phyloP scores from a whole-genome alignment of 2,329 filamentous ascomycete genomes.

The Arthrobotrys sphaeroides region DNA sequence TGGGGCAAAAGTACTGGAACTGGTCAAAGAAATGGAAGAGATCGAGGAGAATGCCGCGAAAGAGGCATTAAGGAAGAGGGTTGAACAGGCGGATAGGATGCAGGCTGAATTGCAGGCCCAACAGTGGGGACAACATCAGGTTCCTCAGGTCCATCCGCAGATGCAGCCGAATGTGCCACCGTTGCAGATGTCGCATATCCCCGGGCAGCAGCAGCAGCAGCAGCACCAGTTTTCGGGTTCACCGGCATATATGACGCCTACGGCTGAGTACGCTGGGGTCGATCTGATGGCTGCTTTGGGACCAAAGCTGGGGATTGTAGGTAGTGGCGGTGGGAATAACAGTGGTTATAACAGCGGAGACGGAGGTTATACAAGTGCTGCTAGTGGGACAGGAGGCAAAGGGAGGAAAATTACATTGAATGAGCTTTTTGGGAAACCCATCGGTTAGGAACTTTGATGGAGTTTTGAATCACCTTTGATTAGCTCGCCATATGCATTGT shows the following conservation, averaged over 20 bases:
- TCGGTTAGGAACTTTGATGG: slow-evolving; percentile 12
- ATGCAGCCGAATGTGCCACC: slow-evolving; percentile 5
- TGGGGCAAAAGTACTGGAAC: slow-evolving; percentile 25
- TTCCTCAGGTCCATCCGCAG: neutral
- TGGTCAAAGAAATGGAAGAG: slow-evolving; percentile 40
- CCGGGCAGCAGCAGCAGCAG: neutral
- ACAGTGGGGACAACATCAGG: neutral
- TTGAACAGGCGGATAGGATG: slow-evolving; percentile 17
- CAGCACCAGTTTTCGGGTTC: slow-evolving; percentile 16
- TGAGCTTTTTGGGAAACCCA: slow-evolving; percentile 38
- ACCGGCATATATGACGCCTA: slow-evolving; percentile 27
- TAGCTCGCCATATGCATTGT: neutral
- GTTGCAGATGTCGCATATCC: slow-evolving; percentile 1
- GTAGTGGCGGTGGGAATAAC: slow-evolving; percentile 8
- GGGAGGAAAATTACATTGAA: slow-evolving; percentile 43
- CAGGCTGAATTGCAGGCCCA: slow-evolving; percentile 2
- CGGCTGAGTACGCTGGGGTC: slow-evolving; percentile 20
- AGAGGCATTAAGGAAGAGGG: neutral
- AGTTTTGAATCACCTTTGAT: too few relatives aligned
- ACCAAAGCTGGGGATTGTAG: slow-evolving; percentile 31
- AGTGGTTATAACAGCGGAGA: slow-evolving; percentile 47
- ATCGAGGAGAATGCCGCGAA: neutral
- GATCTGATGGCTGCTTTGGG: slow-evolving; percentile 52
- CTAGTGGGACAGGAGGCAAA: slow-evolving; percentile 13
- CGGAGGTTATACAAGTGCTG: slow-evolving; percentile 37